phyloP scores from a whole-genome alignment of 805 yeast species.

The Ogataea nakhonphanomensis region DNA sequence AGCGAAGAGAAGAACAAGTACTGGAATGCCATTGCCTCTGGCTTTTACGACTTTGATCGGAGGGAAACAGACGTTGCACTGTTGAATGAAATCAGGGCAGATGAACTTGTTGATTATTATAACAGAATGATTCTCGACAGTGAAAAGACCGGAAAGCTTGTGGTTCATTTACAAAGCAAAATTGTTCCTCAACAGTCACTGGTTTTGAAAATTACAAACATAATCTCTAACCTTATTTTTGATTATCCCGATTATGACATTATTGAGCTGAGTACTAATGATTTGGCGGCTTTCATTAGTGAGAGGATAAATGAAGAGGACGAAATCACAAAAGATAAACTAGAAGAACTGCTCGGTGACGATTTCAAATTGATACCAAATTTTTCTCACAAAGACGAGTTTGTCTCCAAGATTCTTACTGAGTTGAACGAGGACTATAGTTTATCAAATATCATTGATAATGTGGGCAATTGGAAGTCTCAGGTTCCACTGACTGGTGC shows the following conservation, averaged over 20 bases:
- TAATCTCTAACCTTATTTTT: constrained; percentile 30
- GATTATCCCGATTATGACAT: constrained; percentile 26
- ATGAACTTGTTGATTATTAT: constrained; percentile 57
- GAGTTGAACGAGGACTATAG: constrained; percentile 17
- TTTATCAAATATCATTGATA: constrained; percentile 32
- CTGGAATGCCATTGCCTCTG: constrained; percentile 66
- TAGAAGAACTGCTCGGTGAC: constrained; percentile 16
- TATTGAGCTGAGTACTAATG: constrained; percentile 25
- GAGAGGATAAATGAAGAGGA: constrained; percentile 11
- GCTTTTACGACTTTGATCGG: constrained; percentile 72
- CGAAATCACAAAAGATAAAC: constrained; percentile 6
- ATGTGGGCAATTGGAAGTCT: constrained; percentile 55
- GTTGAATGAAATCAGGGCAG: constrained; percentile 50
- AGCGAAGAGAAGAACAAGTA: constrained; percentile 68
- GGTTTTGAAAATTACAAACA: constrained; percentile 24
- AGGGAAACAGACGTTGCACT: constrained; percentile 54
- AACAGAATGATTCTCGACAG: constrained; percentile 36
- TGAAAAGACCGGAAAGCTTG: constrained; percentile 38
- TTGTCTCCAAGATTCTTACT: constrained; percentile 14
- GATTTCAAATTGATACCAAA: constrained; percentile 20
- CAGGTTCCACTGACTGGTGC: constrained; percentile 51
- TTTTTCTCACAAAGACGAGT: constrained; percentile 19
- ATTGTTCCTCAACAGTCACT: constrained; percentile 22
- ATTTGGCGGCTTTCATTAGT: constrained; percentile 22
- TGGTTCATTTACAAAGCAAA: constrained; percentile 65